phyloP scores from a whole-genome alignment of 2,329 filamentous ascomycete genomes.

The Neofusicoccum ribis region DNA sequence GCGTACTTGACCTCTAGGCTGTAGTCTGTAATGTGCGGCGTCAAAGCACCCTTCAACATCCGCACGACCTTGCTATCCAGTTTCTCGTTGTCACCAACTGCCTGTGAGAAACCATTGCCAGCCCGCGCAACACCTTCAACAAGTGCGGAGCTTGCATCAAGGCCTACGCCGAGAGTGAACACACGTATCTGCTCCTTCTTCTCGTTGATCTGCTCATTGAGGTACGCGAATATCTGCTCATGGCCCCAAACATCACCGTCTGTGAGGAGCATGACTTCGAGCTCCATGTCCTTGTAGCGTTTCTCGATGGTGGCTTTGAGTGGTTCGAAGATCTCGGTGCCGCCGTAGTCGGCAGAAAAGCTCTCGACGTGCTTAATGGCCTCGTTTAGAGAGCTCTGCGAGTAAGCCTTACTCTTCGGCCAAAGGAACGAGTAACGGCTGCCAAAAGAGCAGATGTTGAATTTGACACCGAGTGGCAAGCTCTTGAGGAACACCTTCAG shows the following conservation, averaged over 20 bases:
- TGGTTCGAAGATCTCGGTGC: conserved; percentile 54
- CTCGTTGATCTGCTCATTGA: conserved; percentile 46
- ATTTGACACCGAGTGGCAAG: conserved; percentile 62
- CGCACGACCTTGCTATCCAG: conserved; percentile 69
- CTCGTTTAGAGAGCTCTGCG: conserved; percentile 44
- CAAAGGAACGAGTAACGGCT: conserved; percentile 49
- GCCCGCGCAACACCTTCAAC: conserved; percentile 60
- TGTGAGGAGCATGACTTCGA: conserved; percentile 58
- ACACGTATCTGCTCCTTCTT: conserved; percentile 52
- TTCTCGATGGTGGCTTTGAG: conserved; percentile 49
- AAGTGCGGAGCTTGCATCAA: conserved; percentile 55
- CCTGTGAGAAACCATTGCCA: conserved; percentile 62
- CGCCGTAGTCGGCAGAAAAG: conserved; percentile 52
- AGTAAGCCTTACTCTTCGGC: conserved; percentile 49
- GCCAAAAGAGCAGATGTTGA: conserved; percentile 72
- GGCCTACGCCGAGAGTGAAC: conserved; percentile 59
- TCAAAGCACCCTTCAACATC: conserved; percentile 71
- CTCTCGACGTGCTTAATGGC: conserved; percentile 46
- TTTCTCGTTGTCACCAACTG: conserved; percentile 62
- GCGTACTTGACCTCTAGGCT: conserved; percentile 63
- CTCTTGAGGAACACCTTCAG: conserved; percentile 67
- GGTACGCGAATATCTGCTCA: conserved; percentile 47
- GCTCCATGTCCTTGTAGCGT: conserved; percentile 47
- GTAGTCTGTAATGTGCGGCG: conserved; percentile 66
- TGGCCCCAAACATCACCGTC: conserved; percentile 58